Base-by-base conservation (phyloP, 2,329 filamentous ascomycete genomes). In the Geosmithia flava region DNA sequence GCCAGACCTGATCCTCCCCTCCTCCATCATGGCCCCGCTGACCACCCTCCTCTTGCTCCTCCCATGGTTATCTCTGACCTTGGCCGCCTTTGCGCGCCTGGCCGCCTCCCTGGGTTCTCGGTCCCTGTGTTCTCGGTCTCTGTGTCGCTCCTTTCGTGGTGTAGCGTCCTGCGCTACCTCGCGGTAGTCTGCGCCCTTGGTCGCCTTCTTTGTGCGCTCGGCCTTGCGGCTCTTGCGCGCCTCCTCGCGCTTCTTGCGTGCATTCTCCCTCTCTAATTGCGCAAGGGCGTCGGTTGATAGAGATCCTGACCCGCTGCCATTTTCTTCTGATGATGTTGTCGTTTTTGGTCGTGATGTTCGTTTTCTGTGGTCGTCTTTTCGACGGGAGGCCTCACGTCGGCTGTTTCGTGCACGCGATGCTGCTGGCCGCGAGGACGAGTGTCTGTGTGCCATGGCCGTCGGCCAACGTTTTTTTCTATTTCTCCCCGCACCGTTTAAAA, bases 11-110 rank as follows among this genome's bases (percentile, higher is more conserved):
- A 63, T 63, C n/a, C 68, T 64, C 0, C 83, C 83, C 60, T 87
- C 83, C 57, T 87, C 84, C 54, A 85, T 67, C 17, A 83, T 65
- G 0, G 81, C 80, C 19, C 83, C 83, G 52, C 83, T 87, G 19
- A 84, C 81, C n/a, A 85, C 70, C 51, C 84, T 69, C 49, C 72
- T 72, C 58, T 79, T 78, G 53, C 72, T 74, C 43, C 44, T 47
- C 27, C 45, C 43, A 23, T n/a, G n/a, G n/a, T 44, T 44, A 7
- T 20, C 27, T 16, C 20, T 52, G 42, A 6, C 39, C 33, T 42
- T n/a, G 30, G 19, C 16, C 16, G 39, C n/a, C 44, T 42, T 44
- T 27, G 30, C 15, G 45, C 42, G 47, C 47, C 40, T 30, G 33
- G 44, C 47, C 20, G 52, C 42, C 16, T 27, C 16, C 15, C 47